Evolutionary conservation across 164 flowering plant genomes (phyloP), one percentile per base, ranked within the genome.

Genomic region (Chloranthus sessilifolius): DNA sequence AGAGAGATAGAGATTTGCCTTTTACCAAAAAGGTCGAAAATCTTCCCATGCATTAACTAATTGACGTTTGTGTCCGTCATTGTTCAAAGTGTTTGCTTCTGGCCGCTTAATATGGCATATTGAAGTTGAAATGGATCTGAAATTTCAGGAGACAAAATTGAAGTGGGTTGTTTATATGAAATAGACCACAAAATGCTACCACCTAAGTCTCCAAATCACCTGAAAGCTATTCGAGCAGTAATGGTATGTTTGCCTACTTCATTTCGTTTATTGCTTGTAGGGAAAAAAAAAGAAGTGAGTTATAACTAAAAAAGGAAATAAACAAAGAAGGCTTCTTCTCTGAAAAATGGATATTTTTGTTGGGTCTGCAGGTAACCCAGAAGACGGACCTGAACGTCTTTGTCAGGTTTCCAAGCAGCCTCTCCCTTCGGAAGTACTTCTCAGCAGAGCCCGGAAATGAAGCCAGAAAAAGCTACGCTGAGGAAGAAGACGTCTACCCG

Each of bases 391-490:
- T 49, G 15, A 65, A 51, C 14, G 77, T 80, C 12, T 47, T 80
- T 4, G 61, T 82, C 42, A 78, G 70, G 53, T 84, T 58, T 43
- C 96, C 96, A 1, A 87, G 92, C 59, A 39, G 56, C n/a, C 39
- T 52, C 28, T 76, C 92, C 11, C 69, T 84, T 3, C 44, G 73
- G 5, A 59, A 51, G 0, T 76, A 70, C 71, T 76, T 81, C 58
- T 22, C 24, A 24, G 23, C 11, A 1, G 52, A 52, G 28, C 2
- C 27, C 7, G 9, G 20, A 39, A 39, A 29, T 12, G n/a, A n/a
- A n/a, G 14, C 31, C 14, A 46, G 17, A 10, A 15, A 21, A 0
- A 43, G 3, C 27, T n/a, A 47, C 38, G 9, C 15, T 20, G 3
- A 15, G 3, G 7, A 64, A 53, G 50, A 45, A 31, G 9, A 11